Evolutionary conservation across 225 moss, liverwort and hornwort species (phyloP), one percentile per base, ranked within the genome.

Genomic region (Anthoceros angustus): DNA sequence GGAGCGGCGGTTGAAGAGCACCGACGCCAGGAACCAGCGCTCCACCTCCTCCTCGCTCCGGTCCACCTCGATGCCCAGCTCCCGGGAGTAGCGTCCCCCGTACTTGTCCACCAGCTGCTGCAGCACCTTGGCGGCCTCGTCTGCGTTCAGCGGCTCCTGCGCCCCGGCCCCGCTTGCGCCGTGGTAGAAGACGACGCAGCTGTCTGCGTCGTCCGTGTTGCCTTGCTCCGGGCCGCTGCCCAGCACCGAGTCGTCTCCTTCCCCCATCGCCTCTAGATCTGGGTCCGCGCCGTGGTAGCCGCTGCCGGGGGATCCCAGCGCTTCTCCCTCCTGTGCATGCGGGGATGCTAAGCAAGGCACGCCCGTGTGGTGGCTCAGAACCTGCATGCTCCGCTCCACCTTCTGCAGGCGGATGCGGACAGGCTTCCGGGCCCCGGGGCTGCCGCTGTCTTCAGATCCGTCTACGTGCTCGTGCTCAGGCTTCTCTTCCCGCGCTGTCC

Each of bases 41-140:
- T 80, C 80, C 66, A 80, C 80, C 68, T 80, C 80, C 18, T 62
- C 69, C 42, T 77, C 80, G 42, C 77, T 75, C 63, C 55, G 63
- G 48, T 80, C 70, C 62, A 80, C 62, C 45, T 80, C 64, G 46
- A 80, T 69, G 9, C 77, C 80, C 55, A 77, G 43, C 60, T 80
- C 77, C 39, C 24, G 66, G 20, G 80, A 77, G 67, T 80, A 77
- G 48, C 74, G 72, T 41, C 80, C 77, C 72, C 80, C 70, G 43
- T 74, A 68, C 74, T 75, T 70, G 70, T 46, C 70, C 72, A 77
- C 62, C 67, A 80, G 75, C 70, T 72, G 70, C 38, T 68, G 66
- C 10, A 70, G 72, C 24, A 76, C 76, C 75, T 79, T 55, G 8
- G 55, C 18, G 23, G 55, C 55, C n/a, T 55, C 55, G 23, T 55